Evolutionary conservation across 495 filamentous ascomycete species (phyloP).

Genomic region (Durotheca rogersii): DNA sequence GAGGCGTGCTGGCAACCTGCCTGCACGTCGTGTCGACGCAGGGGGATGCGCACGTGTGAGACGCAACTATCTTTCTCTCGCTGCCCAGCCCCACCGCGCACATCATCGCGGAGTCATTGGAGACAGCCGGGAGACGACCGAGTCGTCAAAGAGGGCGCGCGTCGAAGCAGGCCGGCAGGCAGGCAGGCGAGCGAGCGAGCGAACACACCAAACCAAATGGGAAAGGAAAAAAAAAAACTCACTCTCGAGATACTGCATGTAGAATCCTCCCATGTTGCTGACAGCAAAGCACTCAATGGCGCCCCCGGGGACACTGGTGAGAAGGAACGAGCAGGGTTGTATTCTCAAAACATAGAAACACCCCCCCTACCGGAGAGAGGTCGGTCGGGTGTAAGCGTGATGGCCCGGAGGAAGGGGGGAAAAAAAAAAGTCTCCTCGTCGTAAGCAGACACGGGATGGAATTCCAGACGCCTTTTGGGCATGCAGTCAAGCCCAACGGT

Average conservation of each 20-base stretch:
- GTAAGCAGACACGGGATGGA: conserved; percentile 33
- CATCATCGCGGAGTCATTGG: conserved; percentile 31
- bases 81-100: conserved; percentile 33
- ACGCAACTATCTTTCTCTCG: conserved; percentile 36
- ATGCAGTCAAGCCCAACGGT: conserved; percentile 60
- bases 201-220: too few relatives aligned
- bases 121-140: conserved; percentile 17
- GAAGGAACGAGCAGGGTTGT: conserved; percentile 28
- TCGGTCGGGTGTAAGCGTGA: conserved; percentile 34
- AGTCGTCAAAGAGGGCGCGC: background rate
- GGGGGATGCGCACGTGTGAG: conserved; percentile 38
- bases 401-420: conserved; percentile 20
- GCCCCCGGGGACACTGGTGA: conserved; percentile 18
- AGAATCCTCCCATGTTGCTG: conserved; percentile 58
- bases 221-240: conserved; percentile 45
- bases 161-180: background rate
- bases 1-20: conserved; percentile 9
- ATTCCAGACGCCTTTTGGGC: conserved; percentile 43
- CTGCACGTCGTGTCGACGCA: conserved; percentile 34
- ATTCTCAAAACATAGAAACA: conserved; percentile 33
- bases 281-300: conserved; percentile 24
- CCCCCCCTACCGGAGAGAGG: conserved; percentile 30
- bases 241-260: conserved; percentile 65
- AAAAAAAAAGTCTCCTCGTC: conserved; percentile 18
- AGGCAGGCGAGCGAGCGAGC: too few relatives aligned